Conservation (phyloP, 164 flowering plant species). For the Magnolia kwangsiensis region DNA sequence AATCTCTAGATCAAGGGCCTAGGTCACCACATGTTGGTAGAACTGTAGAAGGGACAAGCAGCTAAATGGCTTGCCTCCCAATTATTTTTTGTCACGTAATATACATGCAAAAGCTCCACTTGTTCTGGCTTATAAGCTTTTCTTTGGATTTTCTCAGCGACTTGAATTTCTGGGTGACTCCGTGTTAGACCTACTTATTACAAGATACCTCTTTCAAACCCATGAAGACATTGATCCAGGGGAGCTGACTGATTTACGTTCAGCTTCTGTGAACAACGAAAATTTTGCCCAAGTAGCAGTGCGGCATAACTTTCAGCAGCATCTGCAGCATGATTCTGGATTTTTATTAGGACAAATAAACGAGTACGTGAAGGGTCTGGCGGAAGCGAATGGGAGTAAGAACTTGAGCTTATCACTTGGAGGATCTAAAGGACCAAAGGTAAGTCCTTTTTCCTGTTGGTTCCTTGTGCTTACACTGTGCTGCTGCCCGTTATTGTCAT, state of each 20-base stretch:
- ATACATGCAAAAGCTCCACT: background rate
- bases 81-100: too few species aligned
- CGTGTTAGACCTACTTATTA: slow-evolving; percentile 78
- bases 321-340: slow-evolving; percentile 70
- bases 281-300: slow-evolving; percentile 81
- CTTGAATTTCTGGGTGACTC: slow-evolving; percentile 96
- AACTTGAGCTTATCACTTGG: slow-evolving; percentile 17
- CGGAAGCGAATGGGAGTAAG: slow-evolving; percentile 15
- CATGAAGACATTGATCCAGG: slow-evolving; percentile 76
- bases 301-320: slow-evolving; percentile 51
- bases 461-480: too few species aligned
- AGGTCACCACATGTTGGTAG: background rate
- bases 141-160: slow-evolving; percentile 46
- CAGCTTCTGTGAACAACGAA: slow-evolving; percentile 90
- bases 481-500: too few species aligned
- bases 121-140: background rate
- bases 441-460: slow-evolving; percentile 11
- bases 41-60: background rate
- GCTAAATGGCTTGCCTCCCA: background rate
- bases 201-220: slow-evolving; percentile 67
- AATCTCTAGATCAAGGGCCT: background rate
- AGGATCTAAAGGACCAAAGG: slow-evolving; percentile 67
- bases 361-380: slow-evolving; percentile 46
- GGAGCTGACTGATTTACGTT: slow-evolving; percentile 82
- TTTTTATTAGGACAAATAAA: slow-evolving; percentile 54